Base-by-base conservation (phyloP, 257 asterid species). In the Forsythia viridissima region DNA sequence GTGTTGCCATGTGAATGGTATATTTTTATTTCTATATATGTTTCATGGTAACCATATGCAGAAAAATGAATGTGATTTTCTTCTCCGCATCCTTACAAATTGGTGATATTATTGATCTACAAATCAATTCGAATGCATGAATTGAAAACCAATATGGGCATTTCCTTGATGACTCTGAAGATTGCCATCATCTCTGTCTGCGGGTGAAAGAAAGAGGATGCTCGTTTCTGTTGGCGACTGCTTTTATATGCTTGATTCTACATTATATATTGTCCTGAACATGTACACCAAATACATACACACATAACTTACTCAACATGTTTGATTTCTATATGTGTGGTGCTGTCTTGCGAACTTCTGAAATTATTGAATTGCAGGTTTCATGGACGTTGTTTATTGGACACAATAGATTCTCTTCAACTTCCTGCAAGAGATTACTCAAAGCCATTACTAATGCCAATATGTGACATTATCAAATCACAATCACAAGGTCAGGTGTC, bases 341-440 rank as follows among this genome's bases (percentile, higher is more conserved):
- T 75, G 77, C 65, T 80, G 36, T 70, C 21, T 44, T 72, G 76
- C 8, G 57, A 43, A 72, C 11, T 71, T 42, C 57, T 80, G 48
- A 77, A 70, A 41, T 61, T 40, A 11, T 42, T 67, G 74, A 76
- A 77, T 83, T 83, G 82, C 91, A 93, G 99, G 99, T 93, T 69
- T 85, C 85, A 71, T 78, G 99, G 99, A 77, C 90, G 91, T 80
- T 85, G 82, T 84, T 87, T 96, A 55, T 79, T 96, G 90, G 97
- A 96, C 71, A 96, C 95, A 69, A 90, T 93, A 70, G 99, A 96
- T 90, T 93, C 94, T 73, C 90, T 96, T 82, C 92, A 84, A 80
- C 96, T 91, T 87, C 98, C 96, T 73, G 80, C 77, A 36, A 91
- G 99, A 81, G 96, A 96, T 80, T 93, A 88, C 83, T 85, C 92